A percentile compares a stretch with the other conserved stretches of the same genome.
Evolutionary conservation across 768 basidiomycete genomes (phyloP).

Genomic region (Lactifluus volemus): DNA sequence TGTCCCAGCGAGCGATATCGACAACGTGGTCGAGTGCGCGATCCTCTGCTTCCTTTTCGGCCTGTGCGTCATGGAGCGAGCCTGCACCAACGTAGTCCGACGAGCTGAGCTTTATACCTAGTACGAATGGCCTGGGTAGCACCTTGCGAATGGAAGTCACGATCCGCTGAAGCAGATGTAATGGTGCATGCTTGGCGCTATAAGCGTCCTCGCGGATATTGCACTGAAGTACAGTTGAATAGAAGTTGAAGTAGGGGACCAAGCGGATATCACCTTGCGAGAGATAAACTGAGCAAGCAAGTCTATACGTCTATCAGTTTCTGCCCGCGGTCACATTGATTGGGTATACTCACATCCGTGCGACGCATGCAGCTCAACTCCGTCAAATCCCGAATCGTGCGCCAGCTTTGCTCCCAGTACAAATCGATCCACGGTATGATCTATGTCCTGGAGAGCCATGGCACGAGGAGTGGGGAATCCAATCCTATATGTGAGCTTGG

Average conservation of each 20-base stretch:
- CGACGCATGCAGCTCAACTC: constrained; percentile 74
- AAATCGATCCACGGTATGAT: constrained; percentile 51
- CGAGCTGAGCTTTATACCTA: constrained; percentile 77
- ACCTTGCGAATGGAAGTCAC: constrained; percentile 44
- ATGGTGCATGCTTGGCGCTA: constrained; percentile 34
- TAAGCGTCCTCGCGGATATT: constrained; percentile 58
- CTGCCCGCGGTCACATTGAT: background rate
- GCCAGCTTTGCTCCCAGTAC: constrained; percentile 60
- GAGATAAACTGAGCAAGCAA: constrained; percentile 74
- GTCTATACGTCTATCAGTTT: constrained; percentile 35
- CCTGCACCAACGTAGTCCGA: constrained; percentile 53
- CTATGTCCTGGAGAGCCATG: constrained; percentile 55
- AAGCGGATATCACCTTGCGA: constrained; percentile 41
- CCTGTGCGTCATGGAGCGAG: constrained; percentile 17
- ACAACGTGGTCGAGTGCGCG: constrained; percentile 53
- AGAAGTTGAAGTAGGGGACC: background rate
- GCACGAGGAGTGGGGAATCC: constrained; percentile 55
- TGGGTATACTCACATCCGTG: constrained; percentile 64
- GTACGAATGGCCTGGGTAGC: constrained; percentile 49
- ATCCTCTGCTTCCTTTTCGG: constrained; percentile 27
- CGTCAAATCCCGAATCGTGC: constrained; percentile 67
- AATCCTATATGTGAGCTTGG: constrained; percentile 34
- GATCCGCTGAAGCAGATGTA: constrained; percentile 53
- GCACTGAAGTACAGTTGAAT: constrained; percentile 25
- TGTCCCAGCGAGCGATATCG: constrained; percentile 52